phyloP scores from a whole-genome alignment of 208 protist species.

The Trypanosoma congolense region DNA sequence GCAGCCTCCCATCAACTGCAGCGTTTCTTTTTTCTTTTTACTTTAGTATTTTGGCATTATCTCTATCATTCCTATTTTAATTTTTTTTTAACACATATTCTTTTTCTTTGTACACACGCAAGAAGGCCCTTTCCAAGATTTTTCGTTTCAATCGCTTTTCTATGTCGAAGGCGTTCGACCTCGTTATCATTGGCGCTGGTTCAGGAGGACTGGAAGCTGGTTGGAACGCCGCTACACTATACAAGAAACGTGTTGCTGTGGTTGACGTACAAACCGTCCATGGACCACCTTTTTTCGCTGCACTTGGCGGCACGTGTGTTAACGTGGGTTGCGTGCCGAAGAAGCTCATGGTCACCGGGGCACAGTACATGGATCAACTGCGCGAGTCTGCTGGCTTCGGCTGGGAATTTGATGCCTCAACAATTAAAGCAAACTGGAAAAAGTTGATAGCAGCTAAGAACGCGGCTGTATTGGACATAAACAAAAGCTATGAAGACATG shows the following conservation, averaged over 20 bases:
- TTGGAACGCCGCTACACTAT: slow-evolving; percentile 75
- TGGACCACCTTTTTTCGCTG: slow-evolving; percentile 71
- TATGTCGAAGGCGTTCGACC: slow-evolving; percentile 79
- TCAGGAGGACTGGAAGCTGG: slow-evolving; percentile 85
- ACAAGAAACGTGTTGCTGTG: slow-evolving; percentile 85
- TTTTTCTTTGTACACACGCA: no score
- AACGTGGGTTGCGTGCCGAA: slow-evolving; percentile 88
- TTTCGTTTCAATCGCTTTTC: slow-evolving; percentile 28
- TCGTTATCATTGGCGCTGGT: slow-evolving; percentile 86
- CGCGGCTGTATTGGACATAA: slow-evolving; percentile 76
- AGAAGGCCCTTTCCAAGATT: no score
- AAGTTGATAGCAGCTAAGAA: slow-evolving; percentile 88
- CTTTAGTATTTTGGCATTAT: no score
- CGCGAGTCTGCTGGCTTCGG: slow-evolving; percentile 77
- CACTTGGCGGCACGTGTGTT: slow-evolving; percentile 84
- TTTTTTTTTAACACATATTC: no score
- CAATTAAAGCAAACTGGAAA: slow-evolving; percentile 69
- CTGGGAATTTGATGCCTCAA: slow-evolving; percentile 60
- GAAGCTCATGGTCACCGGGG: slow-evolving; percentile 86
- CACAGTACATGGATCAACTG: slow-evolving; percentile 74
- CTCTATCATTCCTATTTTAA: no score
- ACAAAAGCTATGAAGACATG: slow-evolving; percentile 89
- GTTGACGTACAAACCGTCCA: slow-evolving; percentile 78
- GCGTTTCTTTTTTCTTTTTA: no score
- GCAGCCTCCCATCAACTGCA: no score